These are phyloP conservation scores for Plenodomus tracheiphilus DNA, from an alignment of 2,329 filamentous ascomycete species.

Conservation along the genomic window DNA sequence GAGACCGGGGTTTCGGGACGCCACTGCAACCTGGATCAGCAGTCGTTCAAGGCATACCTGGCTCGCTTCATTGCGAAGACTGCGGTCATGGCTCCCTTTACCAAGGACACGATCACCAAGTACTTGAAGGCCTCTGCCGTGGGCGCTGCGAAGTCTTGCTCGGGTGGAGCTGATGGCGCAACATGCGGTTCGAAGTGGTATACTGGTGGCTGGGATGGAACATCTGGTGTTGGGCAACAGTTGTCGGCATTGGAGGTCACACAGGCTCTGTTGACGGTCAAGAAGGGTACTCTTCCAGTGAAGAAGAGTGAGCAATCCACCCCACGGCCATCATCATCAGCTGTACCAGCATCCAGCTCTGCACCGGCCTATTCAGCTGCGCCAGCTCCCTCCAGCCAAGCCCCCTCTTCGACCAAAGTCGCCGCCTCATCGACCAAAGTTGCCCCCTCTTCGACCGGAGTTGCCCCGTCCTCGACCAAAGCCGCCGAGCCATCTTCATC, in stretches of 20 bases:
- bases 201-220: constrained; percentile 47
- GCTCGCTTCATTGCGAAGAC: constrained; percentile 63
- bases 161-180: constrained; percentile 44
- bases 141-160: constrained; percentile 50
- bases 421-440: constrained; percentile 7
- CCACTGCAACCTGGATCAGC: constrained; percentile 71
- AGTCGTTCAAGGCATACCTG: constrained; percentile 76
- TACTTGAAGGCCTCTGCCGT: constrained; percentile 47
- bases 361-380: background rate
- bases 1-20: constrained; percentile 53
- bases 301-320: constrained; percentile 28
- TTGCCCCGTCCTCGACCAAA: constrained; percentile 2
- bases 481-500: constrained; percentile 4
- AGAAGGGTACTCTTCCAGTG: constrained; percentile 33
- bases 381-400: constrained; percentile 12
- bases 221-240: constrained; percentile 49
- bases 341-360: background rate
- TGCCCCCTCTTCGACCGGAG: constrained; percentile 10
- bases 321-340: constrained; percentile 9
- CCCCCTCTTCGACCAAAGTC: background rate
- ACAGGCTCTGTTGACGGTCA: constrained; percentile 46
- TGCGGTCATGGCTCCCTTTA: constrained; percentile 49
- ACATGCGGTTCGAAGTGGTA: constrained; percentile 54
- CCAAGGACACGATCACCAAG: constrained; percentile 42
- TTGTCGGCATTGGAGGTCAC: constrained; percentile 51